Evolutionary conservation across 1,284 basidiomycete genomes (phyloP), one percentile per base, ranked within the genome.

Genomic region (Rhodotorula mucilaginosa): DNA sequence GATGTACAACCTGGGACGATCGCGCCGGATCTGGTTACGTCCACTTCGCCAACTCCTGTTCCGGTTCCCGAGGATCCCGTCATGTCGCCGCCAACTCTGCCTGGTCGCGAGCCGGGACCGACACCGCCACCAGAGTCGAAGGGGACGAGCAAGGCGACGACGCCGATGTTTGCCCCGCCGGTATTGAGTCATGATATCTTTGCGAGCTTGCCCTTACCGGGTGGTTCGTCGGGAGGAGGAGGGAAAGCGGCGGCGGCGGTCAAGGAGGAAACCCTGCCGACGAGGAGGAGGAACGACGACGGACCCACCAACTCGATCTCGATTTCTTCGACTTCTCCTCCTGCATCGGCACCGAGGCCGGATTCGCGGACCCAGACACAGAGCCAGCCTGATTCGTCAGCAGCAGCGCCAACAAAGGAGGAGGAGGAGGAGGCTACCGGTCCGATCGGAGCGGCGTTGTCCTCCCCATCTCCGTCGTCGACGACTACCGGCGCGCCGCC

Each of bases 181-280:
- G 52, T 75, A 2, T 51, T 75, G 21, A 71, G 69, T 31, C 74
- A 75, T 44, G 74, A 75, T 46, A 58, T 75, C 34, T 75, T 75
- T 16, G 69, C 58, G 7, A 39, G 1, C n/a, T 26, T 75, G 29
- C 74, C 74, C 7, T 21, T 68, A 31, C 62, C 65, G 12, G 34
- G 23, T 59, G 39, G 39, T 31, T 23, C 31, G 21, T 34, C 26
- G 15, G 39, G 31, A 49, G 49, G 58, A 23, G 47, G 15, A 34
- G 34, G 23, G 10, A 21, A n/a, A 10, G 58, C 18, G 3, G 23
- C 54, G 16, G 39, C 39, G 39, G 23, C 51, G 19, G 2, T 44
- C 7, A 49, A 44, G 39, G 44, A 34, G 59, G 15, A 31, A 29
- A 5, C 31, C 46, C 7, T 34, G 3, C 23, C 44, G 29, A 16